Percentiles rank a stretch among this genome's conserved stretches.
phyloP scores from a whole-genome alignment of 2,329 filamentous ascomycete species.

The Leptoxyphium fumago region DNA sequence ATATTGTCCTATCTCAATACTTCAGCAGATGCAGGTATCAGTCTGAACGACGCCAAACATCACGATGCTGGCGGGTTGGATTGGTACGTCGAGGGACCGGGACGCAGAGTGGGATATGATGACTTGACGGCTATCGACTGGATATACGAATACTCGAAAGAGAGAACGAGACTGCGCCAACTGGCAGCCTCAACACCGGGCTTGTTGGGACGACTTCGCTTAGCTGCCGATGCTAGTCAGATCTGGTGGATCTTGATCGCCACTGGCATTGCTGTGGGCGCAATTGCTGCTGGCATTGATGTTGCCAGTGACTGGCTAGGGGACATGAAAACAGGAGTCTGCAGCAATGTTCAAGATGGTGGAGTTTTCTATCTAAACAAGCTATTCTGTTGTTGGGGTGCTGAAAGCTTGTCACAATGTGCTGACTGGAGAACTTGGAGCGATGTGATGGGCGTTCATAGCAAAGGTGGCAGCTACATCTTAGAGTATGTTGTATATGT shows the following conservation, averaged over 20 bases:
- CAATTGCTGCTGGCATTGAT: conserved; percentile 78
- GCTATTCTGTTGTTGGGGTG: conserved; percentile 84
- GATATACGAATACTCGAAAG: conserved; percentile 98
- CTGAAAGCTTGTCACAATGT: conserved; percentile 67
- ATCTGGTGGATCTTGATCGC: conserved; percentile 81
- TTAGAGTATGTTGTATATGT: conserved; percentile 81
- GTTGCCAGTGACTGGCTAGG: conserved; percentile 86
- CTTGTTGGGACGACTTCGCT: conserved; percentile 55
- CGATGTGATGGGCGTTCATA: conserved; percentile 51
- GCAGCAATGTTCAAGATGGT: conserved; percentile 59
- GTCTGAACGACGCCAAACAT: conserved; percentile 26
- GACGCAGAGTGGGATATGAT: conserved; percentile 83
- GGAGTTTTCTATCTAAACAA: conserved; percentile 74
- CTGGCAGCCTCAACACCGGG: conserved; percentile 56
- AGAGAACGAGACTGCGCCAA: conserved; percentile 72
- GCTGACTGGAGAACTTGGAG: conserved; percentile 81
- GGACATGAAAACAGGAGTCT: conserved; percentile 83
- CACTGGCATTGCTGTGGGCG: conserved; percentile 70
- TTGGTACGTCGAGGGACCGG: conserved; percentile 83
- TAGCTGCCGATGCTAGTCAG: conserved; percentile 71
- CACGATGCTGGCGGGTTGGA: conserved; percentile 38
- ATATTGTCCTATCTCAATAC: conserved; percentile 29
- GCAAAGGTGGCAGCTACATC: conserved; percentile 58
- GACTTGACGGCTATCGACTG: conserved; percentile 96
- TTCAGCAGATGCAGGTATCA: conserved; percentile 21